Percentiles rank a stretch among this genome's conserved stretches.
These are phyloP conservation scores for Endotrypanum monterogeii DNA, from an alignment of 208 protist genomes.

Conservation along the genomic window DNA sequence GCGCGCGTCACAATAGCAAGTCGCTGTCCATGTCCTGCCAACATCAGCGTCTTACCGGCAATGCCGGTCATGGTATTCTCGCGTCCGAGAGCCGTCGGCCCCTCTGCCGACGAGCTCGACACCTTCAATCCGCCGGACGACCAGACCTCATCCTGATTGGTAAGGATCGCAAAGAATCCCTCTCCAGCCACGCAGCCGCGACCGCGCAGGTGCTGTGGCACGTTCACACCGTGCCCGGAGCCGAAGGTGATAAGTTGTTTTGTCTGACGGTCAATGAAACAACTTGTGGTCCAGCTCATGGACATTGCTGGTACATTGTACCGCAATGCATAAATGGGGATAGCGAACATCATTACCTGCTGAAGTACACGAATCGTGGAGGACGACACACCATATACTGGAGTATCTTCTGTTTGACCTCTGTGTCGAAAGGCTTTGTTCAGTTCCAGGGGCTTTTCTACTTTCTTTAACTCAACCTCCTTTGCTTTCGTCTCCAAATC, in stretches of 20 bases:
- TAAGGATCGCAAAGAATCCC: slow-evolving; percentile 86
- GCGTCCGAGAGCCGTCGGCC: slow-evolving; percentile 51
- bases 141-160: slow-evolving; percentile 87
- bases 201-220: slow-evolving; percentile 70
- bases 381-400: slow-evolving; percentile 38
- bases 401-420: neutral
- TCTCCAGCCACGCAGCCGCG: slow-evolving; percentile 85
- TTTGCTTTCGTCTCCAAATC: slow-evolving; percentile 23
- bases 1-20: slow-evolving; percentile 72
- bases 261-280: slow-evolving; percentile 69
- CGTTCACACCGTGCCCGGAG: slow-evolving; percentile 56
- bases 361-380: slow-evolving; percentile 74
- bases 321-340: slow-evolving; percentile 76
- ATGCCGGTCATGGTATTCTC: slow-evolving; percentile 72
- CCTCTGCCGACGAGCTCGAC: slow-evolving; percentile 41
- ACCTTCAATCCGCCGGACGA: slow-evolving; percentile 64
- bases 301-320: slow-evolving; percentile 92
- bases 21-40: slow-evolving; percentile 70
- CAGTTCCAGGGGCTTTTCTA: slow-evolving; percentile 34
- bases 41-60: slow-evolving; percentile 67
- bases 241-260: slow-evolving; percentile 87
- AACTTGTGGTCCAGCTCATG: slow-evolving; percentile 85
- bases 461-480: slow-evolving; percentile 36
- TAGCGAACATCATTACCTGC: slow-evolving; percentile 86
- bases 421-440: slow-evolving; percentile 40